Percentiles rank a stretch among this genome's conserved stretches.
These are phyloP conservation scores for Wickerhamomyces chaumierensis DNA, from an alignment of 805 yeast genomes.

Conservation along the genomic window DNA sequence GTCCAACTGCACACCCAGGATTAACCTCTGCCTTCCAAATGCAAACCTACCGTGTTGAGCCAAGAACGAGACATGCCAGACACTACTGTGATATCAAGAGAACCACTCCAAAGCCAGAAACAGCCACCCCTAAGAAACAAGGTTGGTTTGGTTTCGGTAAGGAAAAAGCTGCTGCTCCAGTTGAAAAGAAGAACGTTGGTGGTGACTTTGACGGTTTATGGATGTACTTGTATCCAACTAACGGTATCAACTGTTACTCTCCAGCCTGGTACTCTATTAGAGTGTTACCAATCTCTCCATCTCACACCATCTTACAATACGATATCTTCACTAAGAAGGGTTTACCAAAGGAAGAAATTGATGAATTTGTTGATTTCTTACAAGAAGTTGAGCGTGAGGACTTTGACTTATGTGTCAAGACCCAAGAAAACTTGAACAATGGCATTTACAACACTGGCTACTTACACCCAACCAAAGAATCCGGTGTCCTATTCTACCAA, in stretches of 20 bases:
- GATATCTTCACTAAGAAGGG: slow-evolving; percentile 55
- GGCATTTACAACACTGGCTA: slow-evolving; percentile 49
- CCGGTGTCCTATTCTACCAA: slow-evolving; percentile 49
- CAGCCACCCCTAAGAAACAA: slow-evolving; percentile 22
- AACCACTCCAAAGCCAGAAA: slow-evolving; percentile 23
- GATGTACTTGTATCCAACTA: slow-evolving; percentile 50
- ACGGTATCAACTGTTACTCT: slow-evolving; percentile 53
- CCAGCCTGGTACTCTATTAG: slow-evolving; percentile 59
- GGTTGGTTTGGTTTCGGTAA: slow-evolving; percentile 45
- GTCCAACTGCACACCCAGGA: slow-evolving; percentile 61
- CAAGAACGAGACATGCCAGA: slow-evolving; percentile 47
- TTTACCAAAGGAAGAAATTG: slow-evolving; percentile 36
- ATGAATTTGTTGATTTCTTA: slow-evolving; percentile 52
- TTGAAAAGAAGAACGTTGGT: slow-evolving; percentile 35
- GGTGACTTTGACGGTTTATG: slow-evolving; percentile 53
- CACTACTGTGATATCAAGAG: slow-evolving; percentile 46
- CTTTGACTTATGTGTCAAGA: slow-evolving; percentile 44
- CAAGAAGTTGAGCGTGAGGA: slow-evolving; percentile 55
- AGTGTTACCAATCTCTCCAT: slow-evolving; percentile 43
- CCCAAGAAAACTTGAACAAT: slow-evolving; percentile 51
- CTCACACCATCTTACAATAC: slow-evolving; percentile 45
- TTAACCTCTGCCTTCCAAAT: slow-evolving; percentile 43
- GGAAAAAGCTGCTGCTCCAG: slow-evolving; percentile 16
- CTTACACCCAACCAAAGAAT: slow-evolving; percentile 47
- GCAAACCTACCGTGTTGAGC: slow-evolving; percentile 57